Evolutionary conservation across 768 basidiomycete species (phyloP).

Genomic region (Galerina marginata): DNA sequence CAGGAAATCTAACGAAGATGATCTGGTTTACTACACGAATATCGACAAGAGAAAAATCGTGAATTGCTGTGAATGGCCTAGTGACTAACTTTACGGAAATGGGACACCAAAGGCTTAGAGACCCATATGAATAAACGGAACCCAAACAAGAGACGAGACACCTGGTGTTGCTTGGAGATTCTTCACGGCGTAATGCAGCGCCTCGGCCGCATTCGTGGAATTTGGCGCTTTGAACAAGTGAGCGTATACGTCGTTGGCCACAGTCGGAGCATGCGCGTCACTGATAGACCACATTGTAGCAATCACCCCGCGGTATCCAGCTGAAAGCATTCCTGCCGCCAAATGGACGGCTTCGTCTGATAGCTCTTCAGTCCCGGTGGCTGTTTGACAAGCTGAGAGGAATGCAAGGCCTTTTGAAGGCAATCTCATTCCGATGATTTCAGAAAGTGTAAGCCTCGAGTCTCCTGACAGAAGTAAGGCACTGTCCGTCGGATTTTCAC

Average conservation of each 20-base stretch:
- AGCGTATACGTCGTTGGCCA: constrained; percentile 18
- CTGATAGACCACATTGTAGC: constrained; percentile 46
- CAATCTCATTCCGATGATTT: constrained; percentile 16
- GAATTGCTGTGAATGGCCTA: too few relatives aligned
- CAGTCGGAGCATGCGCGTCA: constrained; percentile 34
- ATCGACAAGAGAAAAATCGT: too few relatives aligned
- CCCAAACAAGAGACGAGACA: too few relatives aligned
- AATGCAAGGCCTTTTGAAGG: constrained; percentile 34
- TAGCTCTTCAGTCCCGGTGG: constrained; percentile 30
- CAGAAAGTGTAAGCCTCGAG: constrained; percentile 17
- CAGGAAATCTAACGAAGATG: too few relatives aligned
- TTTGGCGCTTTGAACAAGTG: too few relatives aligned
- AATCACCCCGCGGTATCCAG: constrained; percentile 34
- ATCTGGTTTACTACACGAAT: too few relatives aligned
- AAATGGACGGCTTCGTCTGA: constrained; percentile 43
- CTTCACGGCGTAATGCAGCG: too few relatives aligned
- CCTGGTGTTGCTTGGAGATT: too few relatives aligned
- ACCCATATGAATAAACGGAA: too few relatives aligned
- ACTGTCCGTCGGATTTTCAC: constrained; percentile 27
- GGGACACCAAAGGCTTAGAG: too few relatives aligned
- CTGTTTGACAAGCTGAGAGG: constrained; percentile 48
- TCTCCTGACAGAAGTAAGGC: constrained; percentile 24
- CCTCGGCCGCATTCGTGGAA: too few relatives aligned
- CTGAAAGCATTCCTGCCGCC: constrained; percentile 41
- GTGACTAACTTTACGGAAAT: too few relatives aligned